A percentile compares a stretch with the other conserved stretches of the same genome.
Conservation (phyloP, 805 yeast species). For the Ogataea zsoltii region DNA sequence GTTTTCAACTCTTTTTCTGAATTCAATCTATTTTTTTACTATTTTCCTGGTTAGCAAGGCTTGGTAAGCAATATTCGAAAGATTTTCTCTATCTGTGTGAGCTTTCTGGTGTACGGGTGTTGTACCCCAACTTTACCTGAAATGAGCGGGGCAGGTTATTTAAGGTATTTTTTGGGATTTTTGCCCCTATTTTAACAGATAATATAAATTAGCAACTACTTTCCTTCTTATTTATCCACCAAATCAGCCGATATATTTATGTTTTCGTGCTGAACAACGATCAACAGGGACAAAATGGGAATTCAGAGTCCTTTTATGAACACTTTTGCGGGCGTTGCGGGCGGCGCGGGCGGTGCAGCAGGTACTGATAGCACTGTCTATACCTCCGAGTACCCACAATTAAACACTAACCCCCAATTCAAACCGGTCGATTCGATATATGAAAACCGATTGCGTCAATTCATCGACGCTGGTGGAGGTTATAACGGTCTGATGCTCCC, state of each 20-base stretch:
- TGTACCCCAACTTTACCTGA: conserved; percentile 1
- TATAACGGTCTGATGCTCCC: conserved; percentile 75
- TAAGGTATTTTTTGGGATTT: background rate
- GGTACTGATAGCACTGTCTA: background rate
- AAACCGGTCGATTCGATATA: conserved; percentile 77
- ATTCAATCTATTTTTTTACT: conserved; percentile 1
- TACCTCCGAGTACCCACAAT: conserved; percentile 35
- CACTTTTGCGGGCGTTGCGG: background rate
- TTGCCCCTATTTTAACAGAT: background rate
- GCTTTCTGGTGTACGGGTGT: background rate
- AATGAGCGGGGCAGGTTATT: background rate
- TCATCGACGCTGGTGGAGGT: conserved; percentile 72
- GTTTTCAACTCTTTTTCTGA: background rate
- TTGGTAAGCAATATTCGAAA: background rate
- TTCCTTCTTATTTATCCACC: no score
- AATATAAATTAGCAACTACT: background rate
- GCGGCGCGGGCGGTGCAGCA: background rate
- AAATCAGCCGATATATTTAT: no score
- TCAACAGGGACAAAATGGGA: no score
- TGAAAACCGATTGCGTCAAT: conserved; percentile 72
- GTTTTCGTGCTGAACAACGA: no score
- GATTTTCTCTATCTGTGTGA: no score
- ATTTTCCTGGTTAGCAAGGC: background rate
- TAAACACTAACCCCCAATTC: conserved; percentile 59
- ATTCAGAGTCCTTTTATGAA: background rate